Conservation (phyloP, 768 basidiomycete genomes). For the Plicaturopsis crispa region DNA sequence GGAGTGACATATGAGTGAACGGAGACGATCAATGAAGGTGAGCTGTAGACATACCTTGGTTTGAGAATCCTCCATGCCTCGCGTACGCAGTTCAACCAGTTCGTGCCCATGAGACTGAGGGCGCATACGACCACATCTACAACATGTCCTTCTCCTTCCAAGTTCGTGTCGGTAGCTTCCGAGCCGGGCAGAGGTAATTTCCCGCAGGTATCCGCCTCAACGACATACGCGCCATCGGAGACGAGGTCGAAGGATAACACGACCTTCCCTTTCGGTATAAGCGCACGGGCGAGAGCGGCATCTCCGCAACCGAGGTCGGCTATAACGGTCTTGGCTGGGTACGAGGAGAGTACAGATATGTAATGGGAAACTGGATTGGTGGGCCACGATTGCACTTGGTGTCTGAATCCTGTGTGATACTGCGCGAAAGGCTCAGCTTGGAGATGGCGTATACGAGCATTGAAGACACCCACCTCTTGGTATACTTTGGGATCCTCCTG, state of each 20-base stretch:
- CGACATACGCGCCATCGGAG: slow-evolving; percentile 65
- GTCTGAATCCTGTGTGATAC: slow-evolving; percentile 92
- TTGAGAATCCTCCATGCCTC: slow-evolving; percentile 88
- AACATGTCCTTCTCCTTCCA: slow-evolving; percentile 58
- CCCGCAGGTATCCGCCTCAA: slow-evolving; percentile 85
- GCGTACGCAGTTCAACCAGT: slow-evolving; percentile 87
- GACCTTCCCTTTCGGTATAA: slow-evolving; percentile 59
- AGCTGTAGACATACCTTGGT: slow-evolving; percentile 50
- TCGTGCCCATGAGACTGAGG: slow-evolving; percentile 93
- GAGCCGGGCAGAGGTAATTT: slow-evolving; percentile 82
- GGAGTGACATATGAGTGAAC: slow-evolving; percentile 6
- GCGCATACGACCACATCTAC: slow-evolving; percentile 92
- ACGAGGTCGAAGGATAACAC: slow-evolving; percentile 80
- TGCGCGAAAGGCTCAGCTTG: slow-evolving; percentile 21
- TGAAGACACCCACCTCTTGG: slow-evolving; percentile 53
- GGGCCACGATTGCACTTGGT: slow-evolving; percentile 91
- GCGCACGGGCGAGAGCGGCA: slow-evolving; percentile 72
- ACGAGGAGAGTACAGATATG: slow-evolving; percentile 53
- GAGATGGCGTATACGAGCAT: slow-evolving; percentile 2
- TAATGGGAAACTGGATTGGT: slow-evolving; percentile 88
- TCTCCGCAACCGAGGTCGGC: slow-evolving; percentile 96
- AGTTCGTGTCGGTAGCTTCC: slow-evolving; percentile 32
- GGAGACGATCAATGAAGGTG: slow-evolving; percentile 2
- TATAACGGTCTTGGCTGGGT: slow-evolving; percentile 63
- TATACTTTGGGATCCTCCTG: slow-evolving; percentile 74